Evolutionary conservation across 345 rosid species (phyloP).

Genomic region (Eucalyptus tenuipes): DNA sequence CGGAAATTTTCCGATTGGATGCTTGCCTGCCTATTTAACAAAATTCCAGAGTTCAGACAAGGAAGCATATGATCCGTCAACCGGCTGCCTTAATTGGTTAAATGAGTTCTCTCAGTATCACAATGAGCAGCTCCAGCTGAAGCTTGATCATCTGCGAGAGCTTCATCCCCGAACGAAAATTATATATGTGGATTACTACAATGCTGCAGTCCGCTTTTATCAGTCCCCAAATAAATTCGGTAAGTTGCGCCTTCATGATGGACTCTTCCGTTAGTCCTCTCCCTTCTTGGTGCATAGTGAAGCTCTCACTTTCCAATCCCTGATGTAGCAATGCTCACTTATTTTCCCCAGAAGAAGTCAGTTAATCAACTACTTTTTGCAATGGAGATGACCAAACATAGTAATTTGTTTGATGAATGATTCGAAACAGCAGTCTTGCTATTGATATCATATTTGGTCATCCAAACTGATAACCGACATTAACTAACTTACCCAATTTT

Average conservation of each 20-base stretch:
- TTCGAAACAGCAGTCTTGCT: not conserved
- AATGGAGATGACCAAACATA: not conserved
- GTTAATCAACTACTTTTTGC: not conserved
- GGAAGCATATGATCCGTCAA: conserved; percentile 17
- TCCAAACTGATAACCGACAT: not conserved
- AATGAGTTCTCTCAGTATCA: conserved; percentile 22
- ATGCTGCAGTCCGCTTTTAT: conserved; percentile 2
- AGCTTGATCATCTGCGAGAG: not conserved
- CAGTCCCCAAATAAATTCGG: conserved; percentile 23
- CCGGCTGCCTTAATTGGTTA: conserved; percentile 28
- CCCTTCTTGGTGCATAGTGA: not conserved
- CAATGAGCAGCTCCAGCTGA: conserved; percentile 14
- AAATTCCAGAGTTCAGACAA: not conserved
- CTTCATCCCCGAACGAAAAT: conserved; percentile 18
- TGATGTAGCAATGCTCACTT: not conserved
- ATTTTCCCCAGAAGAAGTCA: not conserved
- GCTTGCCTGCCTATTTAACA: conserved; percentile 11
- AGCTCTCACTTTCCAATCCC: not conserved
- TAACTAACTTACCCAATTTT: not conserved
- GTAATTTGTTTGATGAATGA: not conserved
- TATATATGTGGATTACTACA: conserved; percentile 25
- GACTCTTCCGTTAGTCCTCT: not conserved
- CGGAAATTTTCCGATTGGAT: conserved; percentile 28
- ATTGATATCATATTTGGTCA: not conserved
- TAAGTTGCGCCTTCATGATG: not conserved